Evolutionary conservation across 2,329 filamentous ascomycete genomes (phyloP), one percentile per base, ranked within the genome.

Genomic region (Plenodomus tracheiphilus): DNA sequence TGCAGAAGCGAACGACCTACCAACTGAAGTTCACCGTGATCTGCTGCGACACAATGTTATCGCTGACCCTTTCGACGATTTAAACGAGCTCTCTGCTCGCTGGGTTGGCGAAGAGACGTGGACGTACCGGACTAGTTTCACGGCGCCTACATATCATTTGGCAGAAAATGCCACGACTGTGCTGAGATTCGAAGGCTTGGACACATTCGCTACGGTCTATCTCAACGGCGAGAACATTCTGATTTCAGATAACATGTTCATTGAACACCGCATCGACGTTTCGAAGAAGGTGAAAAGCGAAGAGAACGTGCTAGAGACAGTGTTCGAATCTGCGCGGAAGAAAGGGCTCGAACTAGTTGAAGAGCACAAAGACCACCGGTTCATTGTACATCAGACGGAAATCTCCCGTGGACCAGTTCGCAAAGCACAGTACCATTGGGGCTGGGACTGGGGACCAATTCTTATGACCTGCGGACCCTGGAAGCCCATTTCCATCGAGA

Each of bases 401-500:
- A 77, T 53, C 73, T 78, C 80, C 67, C 77, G 71, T 58, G 81
- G 69, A 36, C 82, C 80, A 61, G 74, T 82, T 58, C 46, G 82
- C 69, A 79, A 79, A 55, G 75, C 76, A 16, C 77, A 79, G 46
- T 79, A 78, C 50, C 76, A 79, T 51, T 79, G 70, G 70, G 76
- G 77, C 2, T 79, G 76, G 77, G 77, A 79, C 30, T 79, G 77
- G 77, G 77, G 76, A 8, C 77, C 77, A 19, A 69, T 78, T 3
- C 62, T 79, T 16, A 75, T 73, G 45, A 76, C 76, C 5, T 77
- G 75, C 49, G 76, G 77, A 4, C 75, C 75, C 15, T 93, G 89
- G 88, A 79, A 86, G 51, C 84, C 86, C 1, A 80, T 92, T 22
- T 80, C 81, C 39, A 79, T 93, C 2, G 88, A 92, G 59, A 78